Conservation (phyloP, 1,139 yeast species). For the Williopsis jadinii region DNA sequence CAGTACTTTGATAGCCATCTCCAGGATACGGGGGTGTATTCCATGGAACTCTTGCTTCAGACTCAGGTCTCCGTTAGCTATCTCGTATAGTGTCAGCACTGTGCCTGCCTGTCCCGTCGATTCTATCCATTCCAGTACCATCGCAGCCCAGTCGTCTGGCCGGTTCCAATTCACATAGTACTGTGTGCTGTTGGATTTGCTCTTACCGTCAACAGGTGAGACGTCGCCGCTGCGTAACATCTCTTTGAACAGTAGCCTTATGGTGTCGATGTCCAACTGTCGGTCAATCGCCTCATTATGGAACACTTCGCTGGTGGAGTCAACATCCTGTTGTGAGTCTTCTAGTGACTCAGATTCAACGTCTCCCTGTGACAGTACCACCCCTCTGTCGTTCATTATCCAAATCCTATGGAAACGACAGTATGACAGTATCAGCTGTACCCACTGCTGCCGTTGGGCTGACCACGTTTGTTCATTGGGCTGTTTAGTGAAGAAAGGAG, state of each 20-base stretch:
- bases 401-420: slow-evolving; percentile 53
- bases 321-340: slow-evolving; percentile 15
- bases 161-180: slow-evolving; percentile 59
- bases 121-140: slow-evolving; percentile 56
- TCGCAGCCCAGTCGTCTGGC: slow-evolving; percentile 71
- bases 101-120: slow-evolving; percentile 71
- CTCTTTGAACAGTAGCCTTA: slow-evolving; percentile 46
- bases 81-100: slow-evolving; percentile 77
- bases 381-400: slow-evolving; percentile 37
- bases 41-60: slow-evolving; percentile 51
- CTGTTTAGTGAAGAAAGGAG: slow-evolving; percentile 88
- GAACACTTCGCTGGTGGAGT: slow-evolving; percentile 15
- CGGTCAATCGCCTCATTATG: slow-evolving; percentile 26
- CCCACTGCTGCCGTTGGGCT: slow-evolving; percentile 64
- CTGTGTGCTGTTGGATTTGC: slow-evolving; percentile 10
- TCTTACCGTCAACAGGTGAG: slow-evolving; percentile 10
- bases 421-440: slow-evolving; percentile 44
- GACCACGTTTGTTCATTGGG: slow-evolving; percentile 74
- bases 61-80: slow-evolving; percentile 58
- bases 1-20: slow-evolving; percentile 48
- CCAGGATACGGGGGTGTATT: slow-evolving; percentile 53
- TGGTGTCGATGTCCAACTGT: slow-evolving; percentile 47
- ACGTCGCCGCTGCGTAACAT: slow-evolving; percentile 45
- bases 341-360: slow-evolving; percentile 6
- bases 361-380: slow-evolving; percentile 25